Evolutionary conservation across 108 stramenopile genomes (phyloP).

Genomic region (Skeletonema tropicum): DNA sequence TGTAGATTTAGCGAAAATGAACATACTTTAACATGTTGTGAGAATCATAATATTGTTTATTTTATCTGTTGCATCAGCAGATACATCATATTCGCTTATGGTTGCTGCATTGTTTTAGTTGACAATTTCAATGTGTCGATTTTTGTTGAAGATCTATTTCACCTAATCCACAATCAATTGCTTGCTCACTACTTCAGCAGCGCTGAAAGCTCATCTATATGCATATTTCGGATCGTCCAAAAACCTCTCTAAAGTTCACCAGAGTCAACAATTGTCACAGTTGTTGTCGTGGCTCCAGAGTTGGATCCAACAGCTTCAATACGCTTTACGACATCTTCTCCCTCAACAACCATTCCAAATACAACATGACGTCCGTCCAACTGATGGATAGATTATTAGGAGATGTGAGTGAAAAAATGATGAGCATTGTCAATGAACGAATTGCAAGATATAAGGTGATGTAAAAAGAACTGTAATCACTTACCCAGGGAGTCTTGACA

Average conservation of each 20-base stretch:
- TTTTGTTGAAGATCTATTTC: background rate
- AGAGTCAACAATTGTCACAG: constrained; percentile 90
- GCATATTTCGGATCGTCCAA: background rate
- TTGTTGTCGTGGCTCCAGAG: constrained; percentile 69
- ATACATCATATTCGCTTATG: background rate
- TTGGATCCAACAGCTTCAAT: constrained; percentile 82
- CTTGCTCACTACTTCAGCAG: no score
- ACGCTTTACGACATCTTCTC: constrained; percentile 89
- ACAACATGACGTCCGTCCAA: constrained; percentile 96
- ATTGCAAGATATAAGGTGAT: no score
- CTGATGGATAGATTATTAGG: constrained; percentile 91
- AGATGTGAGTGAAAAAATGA: no score
- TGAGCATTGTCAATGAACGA: no score
- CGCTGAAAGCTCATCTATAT: background rate
- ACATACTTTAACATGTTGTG: background rate
- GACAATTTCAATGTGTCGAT: background rate
- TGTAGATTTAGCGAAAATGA: background rate
- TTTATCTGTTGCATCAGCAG: background rate
- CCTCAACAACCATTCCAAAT: constrained; percentile 97
- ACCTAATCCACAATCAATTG: background rate
- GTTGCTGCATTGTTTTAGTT: background rate
- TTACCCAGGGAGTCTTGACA: constrained; percentile 61
- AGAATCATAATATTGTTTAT: background rate
- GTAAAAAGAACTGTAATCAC: no score
- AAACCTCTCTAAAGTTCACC: constrained; percentile 73